Conservation (phyloP, 495 filamentous ascomycete genomes). For the Xylaria bambusicola region DNA sequence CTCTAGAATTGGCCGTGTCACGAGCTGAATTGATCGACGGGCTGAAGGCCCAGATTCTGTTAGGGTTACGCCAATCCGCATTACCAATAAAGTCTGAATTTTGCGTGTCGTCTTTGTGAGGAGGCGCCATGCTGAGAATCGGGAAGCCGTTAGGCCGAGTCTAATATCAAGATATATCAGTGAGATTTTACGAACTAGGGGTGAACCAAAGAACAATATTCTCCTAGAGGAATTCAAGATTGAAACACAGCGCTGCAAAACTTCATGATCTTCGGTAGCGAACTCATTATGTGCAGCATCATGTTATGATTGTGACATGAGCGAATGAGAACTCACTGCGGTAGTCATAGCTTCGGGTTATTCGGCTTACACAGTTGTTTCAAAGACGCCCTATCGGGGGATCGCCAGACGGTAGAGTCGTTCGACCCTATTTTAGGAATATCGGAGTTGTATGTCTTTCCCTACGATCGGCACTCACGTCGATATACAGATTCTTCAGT, state of each 20-base stretch:
- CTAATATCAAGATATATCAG: slow-evolving; percentile 31
- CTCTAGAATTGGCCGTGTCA: slow-evolving; percentile 46
- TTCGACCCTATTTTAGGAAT: not conserved
- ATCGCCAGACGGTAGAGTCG: not conserved
- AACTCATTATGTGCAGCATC: no score
- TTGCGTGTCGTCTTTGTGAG: slow-evolving; percentile 38
- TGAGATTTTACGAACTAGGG: not conserved
- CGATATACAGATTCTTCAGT: not conserved
- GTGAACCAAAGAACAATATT: not conserved
- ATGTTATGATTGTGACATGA: slow-evolving; percentile 12
- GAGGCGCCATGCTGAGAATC: slow-evolving; percentile 37
- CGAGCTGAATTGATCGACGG: slow-evolving; percentile 45
- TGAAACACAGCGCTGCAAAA: not conserved
- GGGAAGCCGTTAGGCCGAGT: slow-evolving; percentile 39
- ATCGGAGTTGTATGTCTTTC: not conserved
- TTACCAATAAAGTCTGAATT: slow-evolving; percentile 43
- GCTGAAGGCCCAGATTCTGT: slow-evolving; percentile 67
- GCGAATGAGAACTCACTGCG: slow-evolving; percentile 18
- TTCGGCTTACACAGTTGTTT: not conserved
- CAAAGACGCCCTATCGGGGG: not conserved
- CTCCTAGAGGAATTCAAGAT: not conserved
- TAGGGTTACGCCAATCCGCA: slow-evolving; percentile 56
- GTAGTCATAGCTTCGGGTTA: not conserved
- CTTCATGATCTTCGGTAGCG: not conserved
- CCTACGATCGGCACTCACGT: not conserved